Percentiles rank a stretch among this genome's conserved stretches.
phyloP scores from a whole-genome alignment of 1,139 yeast species.

The Candida tropicalis region DNA sequence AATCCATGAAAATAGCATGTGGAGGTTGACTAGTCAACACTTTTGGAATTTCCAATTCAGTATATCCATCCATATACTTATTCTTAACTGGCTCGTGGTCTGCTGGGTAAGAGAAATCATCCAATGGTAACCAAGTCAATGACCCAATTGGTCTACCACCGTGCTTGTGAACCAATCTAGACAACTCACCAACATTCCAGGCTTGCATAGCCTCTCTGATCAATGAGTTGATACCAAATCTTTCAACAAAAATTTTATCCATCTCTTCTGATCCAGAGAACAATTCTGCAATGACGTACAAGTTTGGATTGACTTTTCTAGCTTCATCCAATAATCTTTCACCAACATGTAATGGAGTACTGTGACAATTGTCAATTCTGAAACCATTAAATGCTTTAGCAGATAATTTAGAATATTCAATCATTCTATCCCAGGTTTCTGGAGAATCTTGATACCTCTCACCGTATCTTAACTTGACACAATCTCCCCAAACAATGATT shows the following conservation, averaged over 20 bases:
- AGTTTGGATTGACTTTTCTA: conserved; percentile 76
- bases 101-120: conserved; percentile 70
- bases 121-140: conserved; percentile 73
- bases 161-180: conserved; percentile 84
- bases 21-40: conserved; percentile 69
- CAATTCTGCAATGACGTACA: conserved; percentile 92
- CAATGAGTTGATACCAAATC: conserved; percentile 83
- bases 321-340: conserved; percentile 88
- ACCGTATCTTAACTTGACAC: conserved; percentile 92
- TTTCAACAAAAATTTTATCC: conserved; percentile 88
- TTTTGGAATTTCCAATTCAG: conserved; percentile 66
- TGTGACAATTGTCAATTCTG: conserved; percentile 93
- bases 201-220: conserved; percentile 98
- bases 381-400: conserved; percentile 87
- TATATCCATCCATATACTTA: conserved; percentile 40
- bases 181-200: conserved; percentile 82
- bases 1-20: conserved; percentile 95
- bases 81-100: conserved; percentile 36
- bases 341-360: conserved; percentile 95
- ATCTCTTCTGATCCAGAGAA: conserved; percentile 90
- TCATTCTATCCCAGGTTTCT: conserved; percentile 86
- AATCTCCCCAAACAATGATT: conserved; percentile 97
- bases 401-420: conserved; percentile 67
- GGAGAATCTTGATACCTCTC: conserved; percentile 78
- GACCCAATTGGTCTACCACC: conserved; percentile 98